phyloP scores from a whole-genome alignment of 805 yeast species.

The Priceomyces melissophilus region DNA sequence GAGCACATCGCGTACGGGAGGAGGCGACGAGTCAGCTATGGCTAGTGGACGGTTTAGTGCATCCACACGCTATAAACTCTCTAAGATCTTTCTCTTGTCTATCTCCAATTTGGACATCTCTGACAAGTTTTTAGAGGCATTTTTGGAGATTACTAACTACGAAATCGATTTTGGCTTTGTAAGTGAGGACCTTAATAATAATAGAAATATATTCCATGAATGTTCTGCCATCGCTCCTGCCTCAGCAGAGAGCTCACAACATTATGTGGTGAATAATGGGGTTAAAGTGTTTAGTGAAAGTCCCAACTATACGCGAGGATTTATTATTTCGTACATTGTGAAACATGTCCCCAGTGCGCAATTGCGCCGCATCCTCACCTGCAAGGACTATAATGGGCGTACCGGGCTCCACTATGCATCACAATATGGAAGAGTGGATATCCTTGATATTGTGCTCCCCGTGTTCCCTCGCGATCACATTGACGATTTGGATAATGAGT shows the following conservation, averaged over 20 bases:
- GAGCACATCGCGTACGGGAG: constrained; percentile 15
- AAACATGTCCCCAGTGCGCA: constrained; percentile 15
- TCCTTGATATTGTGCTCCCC: constrained; percentile 41
- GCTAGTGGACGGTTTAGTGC: constrained; percentile 8
- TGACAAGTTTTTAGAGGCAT: constrained; percentile 55
- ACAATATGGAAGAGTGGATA: constrained; percentile 45
- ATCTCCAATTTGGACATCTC: constrained; percentile 63
- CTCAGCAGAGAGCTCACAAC: constrained; percentile 28
- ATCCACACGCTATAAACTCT: constrained; percentile 34
- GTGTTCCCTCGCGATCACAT: constrained; percentile 33
- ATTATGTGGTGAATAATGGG: constrained; percentile 41
- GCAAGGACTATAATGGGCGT: constrained; percentile 67
- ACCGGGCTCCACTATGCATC: constrained; percentile 88
- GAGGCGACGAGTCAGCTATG: background rate
- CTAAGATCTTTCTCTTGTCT: constrained; percentile 70
- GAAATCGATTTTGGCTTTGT: constrained; percentile 58
- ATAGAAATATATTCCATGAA: constrained; percentile 76
- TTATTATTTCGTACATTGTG: constrained; percentile 34
- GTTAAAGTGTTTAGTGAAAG: constrained; percentile 38
- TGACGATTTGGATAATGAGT: constrained; percentile 63
- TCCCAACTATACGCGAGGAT: constrained; percentile 35
- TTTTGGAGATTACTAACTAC: constrained; percentile 38
- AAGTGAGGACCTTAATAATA: constrained; percentile 56
- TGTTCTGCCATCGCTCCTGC: constrained; percentile 42
- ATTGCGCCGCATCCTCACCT: constrained; percentile 20